Percentiles rank a stretch among this genome's conserved stretches.
phyloP scores from a whole-genome alignment of 768 basidiomycete genomes.

The Kwoniella sp. region DNA sequence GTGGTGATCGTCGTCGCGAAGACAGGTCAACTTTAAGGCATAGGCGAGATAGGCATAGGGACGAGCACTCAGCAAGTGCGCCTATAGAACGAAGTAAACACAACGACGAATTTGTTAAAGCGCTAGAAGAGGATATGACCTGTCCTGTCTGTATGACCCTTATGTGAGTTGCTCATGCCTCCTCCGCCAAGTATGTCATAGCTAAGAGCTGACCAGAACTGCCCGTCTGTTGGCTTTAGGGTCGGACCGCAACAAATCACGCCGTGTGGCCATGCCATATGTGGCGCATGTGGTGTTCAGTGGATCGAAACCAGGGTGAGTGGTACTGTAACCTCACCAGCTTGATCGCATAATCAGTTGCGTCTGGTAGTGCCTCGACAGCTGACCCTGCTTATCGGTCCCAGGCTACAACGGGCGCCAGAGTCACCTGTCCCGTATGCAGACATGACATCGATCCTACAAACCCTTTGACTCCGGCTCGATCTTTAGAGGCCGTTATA shows the following conservation, averaged over 20 bases:
- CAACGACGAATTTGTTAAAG: conserved; percentile 8
- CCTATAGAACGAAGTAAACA: neutral
- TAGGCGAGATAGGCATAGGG: too few relatives aligned
- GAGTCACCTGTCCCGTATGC: conserved; percentile 21
- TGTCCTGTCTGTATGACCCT: conserved; percentile 20
- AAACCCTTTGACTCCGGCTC: conserved; percentile 16
- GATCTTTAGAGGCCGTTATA: conserved; percentile 17
- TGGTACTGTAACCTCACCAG: neutral
- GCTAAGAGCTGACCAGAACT: too few relatives aligned
- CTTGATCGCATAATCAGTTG: too few relatives aligned
- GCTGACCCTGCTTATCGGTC: neutral
- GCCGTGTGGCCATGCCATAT: conserved; percentile 24
- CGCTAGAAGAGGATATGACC: conserved; percentile 19
- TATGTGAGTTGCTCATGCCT: conserved; percentile 11
- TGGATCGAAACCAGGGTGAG: conserved; percentile 24
- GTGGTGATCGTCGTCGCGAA: neutral
- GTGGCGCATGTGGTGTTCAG: conserved; percentile 21
- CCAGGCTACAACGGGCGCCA: conserved; percentile 11
- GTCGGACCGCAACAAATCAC: conserved; percentile 25
- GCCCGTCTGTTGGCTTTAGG: too few relatives aligned
- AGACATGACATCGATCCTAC: conserved; percentile 5
- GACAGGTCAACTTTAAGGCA: neutral
- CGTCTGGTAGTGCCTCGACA: too few relatives aligned
- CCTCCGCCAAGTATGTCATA: neutral
- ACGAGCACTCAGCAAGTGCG: too few relatives aligned